These are phyloP conservation scores for Kalmanozyma brasiliensis DNA, from an alignment of 1,284 basidiomycete genomes.

Conservation along the genomic window DNA sequence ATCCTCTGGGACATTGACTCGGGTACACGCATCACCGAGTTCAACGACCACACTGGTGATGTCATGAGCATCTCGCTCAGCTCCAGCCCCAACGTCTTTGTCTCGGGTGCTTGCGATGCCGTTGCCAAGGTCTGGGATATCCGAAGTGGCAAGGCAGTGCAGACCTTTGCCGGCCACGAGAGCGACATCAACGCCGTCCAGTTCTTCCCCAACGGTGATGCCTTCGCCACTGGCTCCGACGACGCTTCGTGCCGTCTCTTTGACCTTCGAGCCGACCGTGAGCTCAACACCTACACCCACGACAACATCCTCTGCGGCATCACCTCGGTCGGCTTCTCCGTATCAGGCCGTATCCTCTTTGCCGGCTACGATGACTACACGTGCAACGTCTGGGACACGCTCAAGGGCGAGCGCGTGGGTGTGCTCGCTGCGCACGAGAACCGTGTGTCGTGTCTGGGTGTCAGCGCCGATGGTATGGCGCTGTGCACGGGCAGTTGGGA, in stretches of 20 bases:
- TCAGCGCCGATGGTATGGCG: slow-evolving; percentile 94
- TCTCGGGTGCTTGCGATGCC: slow-evolving; percentile 97
- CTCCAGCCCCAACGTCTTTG: slow-evolving; percentile 93
- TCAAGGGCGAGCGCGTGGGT: slow-evolving; percentile 96
- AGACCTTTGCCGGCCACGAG: slow-evolving; percentile 98
- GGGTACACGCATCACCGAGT: slow-evolving; percentile 92
- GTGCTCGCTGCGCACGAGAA: slow-evolving; percentile 98
- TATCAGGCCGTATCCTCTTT: slow-evolving; percentile 94
- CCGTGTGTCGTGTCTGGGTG: slow-evolving; percentile 93
- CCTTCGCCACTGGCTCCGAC: slow-evolving; percentile 98
- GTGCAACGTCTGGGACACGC: slow-evolving; percentile 98
- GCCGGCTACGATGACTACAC: slow-evolving; percentile 99
- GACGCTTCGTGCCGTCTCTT: slow-evolving; percentile 98
- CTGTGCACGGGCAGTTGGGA: slow-evolving; percentile 99
- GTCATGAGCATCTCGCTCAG: slow-evolving; percentile 93
- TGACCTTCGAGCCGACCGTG: slow-evolving; percentile 95
- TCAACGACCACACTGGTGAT: slow-evolving; percentile 98
- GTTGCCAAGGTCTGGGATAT: slow-evolving; percentile 99
- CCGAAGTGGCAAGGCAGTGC: slow-evolving; percentile 92
- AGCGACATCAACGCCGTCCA: slow-evolving; percentile 99
- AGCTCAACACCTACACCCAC: slow-evolving; percentile 94
- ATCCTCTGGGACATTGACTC: slow-evolving; percentile 99
- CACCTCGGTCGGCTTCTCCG: slow-evolving; percentile 97
- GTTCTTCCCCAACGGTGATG: slow-evolving; percentile 99
- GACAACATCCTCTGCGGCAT: slow-evolving; percentile 99